Conservation (phyloP, 257 asterid species). For the Echites panduratus region DNA sequence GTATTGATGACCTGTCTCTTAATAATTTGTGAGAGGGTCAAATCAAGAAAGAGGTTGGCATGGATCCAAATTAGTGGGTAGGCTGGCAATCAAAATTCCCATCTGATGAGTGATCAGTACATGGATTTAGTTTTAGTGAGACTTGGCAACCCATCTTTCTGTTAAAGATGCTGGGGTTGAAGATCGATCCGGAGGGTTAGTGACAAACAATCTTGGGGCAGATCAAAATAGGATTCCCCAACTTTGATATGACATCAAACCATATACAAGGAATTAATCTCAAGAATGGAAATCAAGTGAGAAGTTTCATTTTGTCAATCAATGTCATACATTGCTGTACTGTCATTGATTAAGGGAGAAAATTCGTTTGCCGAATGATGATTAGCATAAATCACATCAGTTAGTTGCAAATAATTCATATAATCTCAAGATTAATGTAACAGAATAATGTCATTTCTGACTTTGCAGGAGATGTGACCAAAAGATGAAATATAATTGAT, state of each 20-base stretch:
- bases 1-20: conserved; percentile 22
- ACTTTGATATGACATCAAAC: not conserved
- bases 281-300: not conserved
- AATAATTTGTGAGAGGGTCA: conserved; percentile 10
- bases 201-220: too few relatives aligned
- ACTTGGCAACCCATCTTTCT: not conserved
- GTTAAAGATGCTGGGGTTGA: too few relatives aligned
- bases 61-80: not conserved
- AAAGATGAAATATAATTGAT: not conserved
- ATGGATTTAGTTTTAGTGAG: not conserved
- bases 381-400: not conserved
- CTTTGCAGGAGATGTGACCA: not conserved
- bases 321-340: not conserved
- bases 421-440: not conserved
- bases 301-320: not conserved
- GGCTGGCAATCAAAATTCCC: not conserved
- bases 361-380: not conserved
- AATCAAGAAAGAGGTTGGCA: conserved; percentile 11
- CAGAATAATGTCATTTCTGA: not conserved
- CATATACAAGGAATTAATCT: not conserved
- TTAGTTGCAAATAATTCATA: not conserved
- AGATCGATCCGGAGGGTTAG: too few relatives aligned
- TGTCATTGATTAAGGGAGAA: not conserved
- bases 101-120: not conserved
- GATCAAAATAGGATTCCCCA: not conserved